Evolutionary conservation across 2,329 filamentous ascomycete species (phyloP).

Genomic region (Cladosporium sp.): DNA sequence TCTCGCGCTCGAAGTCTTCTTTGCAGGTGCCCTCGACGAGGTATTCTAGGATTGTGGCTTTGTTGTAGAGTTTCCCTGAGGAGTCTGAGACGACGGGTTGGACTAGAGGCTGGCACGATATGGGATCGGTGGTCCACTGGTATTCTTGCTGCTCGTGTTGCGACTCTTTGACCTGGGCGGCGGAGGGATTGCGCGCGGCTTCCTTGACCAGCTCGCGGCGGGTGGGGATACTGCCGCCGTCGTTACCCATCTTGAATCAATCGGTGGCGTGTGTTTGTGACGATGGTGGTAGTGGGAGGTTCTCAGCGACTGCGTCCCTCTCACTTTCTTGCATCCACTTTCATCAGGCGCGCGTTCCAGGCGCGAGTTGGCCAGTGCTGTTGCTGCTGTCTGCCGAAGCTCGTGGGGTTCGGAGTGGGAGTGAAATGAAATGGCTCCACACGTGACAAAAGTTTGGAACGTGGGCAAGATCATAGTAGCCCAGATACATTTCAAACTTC

Average conservation of each 20-base stretch:
- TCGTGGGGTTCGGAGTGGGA: conserved; percentile 13
- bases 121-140: conserved; percentile 81
- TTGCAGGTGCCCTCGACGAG: conserved; percentile 57
- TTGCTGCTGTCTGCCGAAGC: neutral
- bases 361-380: conserved; percentile 14
- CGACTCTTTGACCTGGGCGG: conserved; percentile 84
- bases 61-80: conserved; percentile 86
- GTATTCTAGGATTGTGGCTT: conserved; percentile 79
- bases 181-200: conserved; percentile 77
- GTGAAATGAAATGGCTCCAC: neutral
- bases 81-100: conserved; percentile 81
- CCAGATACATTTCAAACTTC: neutral
- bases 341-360: conserved; percentile 5
- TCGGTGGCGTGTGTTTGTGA: neutral
- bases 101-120: conserved; percentile 76
- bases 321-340: neutral
- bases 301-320: neutral
- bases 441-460: conserved; percentile 4
- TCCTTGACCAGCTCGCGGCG: conserved; percentile 95
- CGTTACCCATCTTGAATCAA: conserved; percentile 83
- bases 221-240: conserved; percentile 92
- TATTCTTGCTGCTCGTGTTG: conserved; percentile 82
- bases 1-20: conserved; percentile 61
- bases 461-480: too few species aligned
- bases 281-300: neutral